Base-by-base conservation (phyloP, 176 grass and related monocot genomes). In the Hsuehochloa calcarea region DNA sequence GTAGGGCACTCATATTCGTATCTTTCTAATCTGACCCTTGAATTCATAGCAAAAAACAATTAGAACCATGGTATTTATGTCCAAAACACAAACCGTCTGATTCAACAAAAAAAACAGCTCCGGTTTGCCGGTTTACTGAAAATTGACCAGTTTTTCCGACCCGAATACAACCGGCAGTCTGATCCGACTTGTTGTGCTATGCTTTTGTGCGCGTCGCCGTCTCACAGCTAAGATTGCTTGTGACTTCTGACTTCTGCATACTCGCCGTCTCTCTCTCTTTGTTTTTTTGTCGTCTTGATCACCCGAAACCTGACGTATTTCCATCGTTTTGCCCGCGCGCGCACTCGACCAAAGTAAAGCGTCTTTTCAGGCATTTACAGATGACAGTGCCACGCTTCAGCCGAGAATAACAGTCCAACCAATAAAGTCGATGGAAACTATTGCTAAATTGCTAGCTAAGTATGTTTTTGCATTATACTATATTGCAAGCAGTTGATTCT, bases 171-270 rank as follows among this genome's bases (percentile, higher is more conserved):
- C 31, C 1, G 31, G 31, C 2, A 34, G 31, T 34, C 31, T 34
- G 2, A 2, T 34, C 2, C 31, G 2, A 34, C 31, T 34, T 34
- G 2, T 34, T 34, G 31, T 34, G 31, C 31, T 34, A 34, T 34
- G 31, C 31, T 34, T 34, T 34, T 34, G 31, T 34, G 31, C n/a
- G 31, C 64, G 77, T 85, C 59, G 62, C 27, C 71, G 10, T 87
- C 71, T 16, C 49, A 47, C 64, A 69, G 79, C 63, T 69, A 46
- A 46, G 63, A 10, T 25, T 39, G 46, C 50, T 68, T 5, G 79
- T 45, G 78, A 81, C 68, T 8, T 43, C 22, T 20, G 76, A 73
- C 68, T 37, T 27, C 15, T 20, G 26, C 26, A 5, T 29, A 3
- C 4, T 35, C 22, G 5, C 10, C 17, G 26, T 9, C 31, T 84